Evolutionary conservation across 2,329 filamentous ascomycete genomes (phyloP), one percentile per base, ranked within the genome.

Genomic region (Neofusicoccum cordaticola): DNA sequence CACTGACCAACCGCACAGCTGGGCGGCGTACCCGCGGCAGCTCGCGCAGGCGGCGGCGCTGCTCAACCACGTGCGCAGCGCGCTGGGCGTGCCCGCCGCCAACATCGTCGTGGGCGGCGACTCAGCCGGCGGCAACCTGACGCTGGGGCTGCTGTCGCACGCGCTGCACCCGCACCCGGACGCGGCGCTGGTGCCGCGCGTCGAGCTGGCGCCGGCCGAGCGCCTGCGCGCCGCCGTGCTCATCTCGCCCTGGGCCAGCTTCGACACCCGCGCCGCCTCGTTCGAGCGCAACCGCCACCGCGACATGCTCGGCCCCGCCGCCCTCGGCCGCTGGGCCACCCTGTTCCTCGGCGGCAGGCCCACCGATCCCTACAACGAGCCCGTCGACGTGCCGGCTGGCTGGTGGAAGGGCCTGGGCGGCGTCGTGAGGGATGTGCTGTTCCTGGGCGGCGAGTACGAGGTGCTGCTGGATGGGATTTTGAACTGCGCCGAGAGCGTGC

Each of bases 111-210:
- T 22, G 22, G 22, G 22, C 22, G 22, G 22, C 2, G 22, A 22
- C 22, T 22, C 22, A 3, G 22, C 22, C 2, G 22, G 22, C 41
- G 70, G 69, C 2, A 67, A 67, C 58, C 62, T 74, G 13, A 65
- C 65, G 8, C 19, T 73, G 15, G 65, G 67, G 11, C 52, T 73
- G 0, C 67, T 73, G 3, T 71, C 70, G 15, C 71, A 73, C 62
- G n/a, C 71, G 5, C 61, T 72, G 15, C 68, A 72, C 51, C 69
- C 71, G 13, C 70, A 70, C 56, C 68, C 66, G 63, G 51, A 66
- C 64, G 9, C 66, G 66, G 13, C 67, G 67, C 12, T 8, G 8
- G 62, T 57, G 27, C 62, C 50, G 2, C 4, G 17, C 15, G 42
- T 63, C 1, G 62, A 53, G 4, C 9, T 56, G 12, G 27, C 22